Evolutionary conservation across 495 filamentous ascomycete species (phyloP).

Genomic region (Pseudomonodictys pantanalensis): DNA sequence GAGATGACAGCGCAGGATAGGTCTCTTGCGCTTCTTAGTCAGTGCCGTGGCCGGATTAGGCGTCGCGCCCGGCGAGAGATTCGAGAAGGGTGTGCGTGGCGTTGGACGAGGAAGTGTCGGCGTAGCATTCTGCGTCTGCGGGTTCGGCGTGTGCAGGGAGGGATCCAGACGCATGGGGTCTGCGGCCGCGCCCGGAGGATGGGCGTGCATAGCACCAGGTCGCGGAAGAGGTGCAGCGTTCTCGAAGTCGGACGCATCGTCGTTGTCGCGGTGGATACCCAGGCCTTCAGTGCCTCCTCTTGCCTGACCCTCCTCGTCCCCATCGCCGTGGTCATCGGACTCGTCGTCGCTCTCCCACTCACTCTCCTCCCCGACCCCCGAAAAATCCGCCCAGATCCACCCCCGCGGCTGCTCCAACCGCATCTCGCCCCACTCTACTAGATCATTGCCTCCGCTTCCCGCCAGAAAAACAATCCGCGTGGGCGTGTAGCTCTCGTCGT

Average conservation of each 20-base stretch:
- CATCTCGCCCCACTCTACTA: slow-evolving; percentile 77
- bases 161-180: not conserved
- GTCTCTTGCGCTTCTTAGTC: slow-evolving; percentile 7
- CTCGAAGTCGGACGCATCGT: slow-evolving; percentile 42
- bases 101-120: not conserved
- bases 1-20: slow-evolving; percentile 75
- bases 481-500: slow-evolving; percentile 96
- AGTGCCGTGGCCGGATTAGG: not conserved
- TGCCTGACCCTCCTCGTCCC: slow-evolving; percentile 29
- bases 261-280: not conserved
- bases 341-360: slow-evolving; percentile 27
- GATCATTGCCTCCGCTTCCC: slow-evolving; percentile 82
- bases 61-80: not conserved
- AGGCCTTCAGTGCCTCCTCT: not conserved
- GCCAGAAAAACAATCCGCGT: slow-evolving; percentile 83
- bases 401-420: slow-evolving; percentile 76
- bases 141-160: not conserved
- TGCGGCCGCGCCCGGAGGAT: not conserved
- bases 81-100: not conserved
- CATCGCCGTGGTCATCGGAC: slow-evolving; percentile 29
- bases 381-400: slow-evolving; percentile 82
- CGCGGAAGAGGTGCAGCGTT: slow-evolving; percentile 16
- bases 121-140: not conserved
- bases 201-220: not conserved
- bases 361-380: slow-evolving; percentile 53